Evolutionary conservation across 345 rosid genomes (phyloP), one percentile per base, ranked within the genome.

Genomic region (Acer saccharum): DNA sequence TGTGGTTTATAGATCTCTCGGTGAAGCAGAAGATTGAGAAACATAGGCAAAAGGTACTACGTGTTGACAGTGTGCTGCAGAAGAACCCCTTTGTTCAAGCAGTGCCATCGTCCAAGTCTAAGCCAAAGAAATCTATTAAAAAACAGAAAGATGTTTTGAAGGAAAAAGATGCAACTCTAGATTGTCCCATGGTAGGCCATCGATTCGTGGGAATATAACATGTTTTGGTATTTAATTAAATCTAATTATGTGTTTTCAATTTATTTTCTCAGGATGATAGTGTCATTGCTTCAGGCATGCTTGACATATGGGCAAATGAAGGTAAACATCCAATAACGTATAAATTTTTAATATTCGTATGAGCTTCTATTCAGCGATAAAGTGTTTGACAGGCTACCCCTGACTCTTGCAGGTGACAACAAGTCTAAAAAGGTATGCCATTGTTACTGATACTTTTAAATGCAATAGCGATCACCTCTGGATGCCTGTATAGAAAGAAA

Each of bases 1-100:
- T 43, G 18, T 6, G 21, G 50, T 35, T 13, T 16, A 35, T 76
- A 96, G 97, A 94, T 83, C 86, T 96, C 64, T 88, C 92, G 12
- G 97, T 87, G 79, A 91, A 80, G 82, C 84, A 91, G 48, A 94
- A 94, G 89, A 96, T 92, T 76, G 97, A 92, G 85, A 96, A 96
- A 71, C 85, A 79, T 35, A 89, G 95, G 64, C 95, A 88, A 46
- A 94, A 83, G 75, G 91, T 94, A 13, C 92, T 94, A 10, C 84
- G 84, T 4, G 80, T 78, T 74, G 99, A 96, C 58, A 92, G 93
- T 77, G 55, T 87, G 18, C 82, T 96, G 21, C 87, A 89, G 80
- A 88, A 87, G 81, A 96, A 96, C 79, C 94, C 97, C 2, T 94
- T 91, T 85, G 95, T 94, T 43, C 79, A 82, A 78, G 58, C 81